Conservation (phyloP, 495 filamentous ascomycete species). For the Apodospora peruviana region DNA sequence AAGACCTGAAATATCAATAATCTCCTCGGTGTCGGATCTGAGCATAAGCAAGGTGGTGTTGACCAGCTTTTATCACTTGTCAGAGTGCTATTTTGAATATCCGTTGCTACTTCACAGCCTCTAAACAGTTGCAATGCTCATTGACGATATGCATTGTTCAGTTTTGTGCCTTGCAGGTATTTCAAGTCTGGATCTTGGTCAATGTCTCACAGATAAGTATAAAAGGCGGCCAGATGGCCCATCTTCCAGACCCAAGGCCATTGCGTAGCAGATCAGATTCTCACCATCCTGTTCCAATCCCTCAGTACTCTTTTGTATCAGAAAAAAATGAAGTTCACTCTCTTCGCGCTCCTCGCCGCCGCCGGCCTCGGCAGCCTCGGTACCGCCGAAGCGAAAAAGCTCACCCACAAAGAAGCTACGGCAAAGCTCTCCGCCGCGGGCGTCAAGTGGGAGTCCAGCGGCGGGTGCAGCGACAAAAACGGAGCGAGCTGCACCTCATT, state of each 20-base stretch:
- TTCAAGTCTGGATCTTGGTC: too few species aligned
- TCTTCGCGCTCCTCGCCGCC: conserved; percentile 2
- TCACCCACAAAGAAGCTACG: conserved; percentile 11
- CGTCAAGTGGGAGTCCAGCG: conserved; percentile 9
- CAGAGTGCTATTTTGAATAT: neutral
- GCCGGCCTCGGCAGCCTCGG: neutral
- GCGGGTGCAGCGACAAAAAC: conserved; percentile 8
- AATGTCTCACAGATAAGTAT: too few species aligned
- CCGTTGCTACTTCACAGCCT: neutral
- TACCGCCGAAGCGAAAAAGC: conserved; percentile 8
- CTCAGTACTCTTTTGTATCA: too few species aligned
- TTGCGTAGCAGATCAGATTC: too few species aligned
- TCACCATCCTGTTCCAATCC: too few species aligned
- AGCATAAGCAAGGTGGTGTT: too few species aligned
- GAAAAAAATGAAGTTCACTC: neutral
- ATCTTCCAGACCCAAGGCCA: too few species aligned
- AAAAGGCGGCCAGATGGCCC: too few species aligned
- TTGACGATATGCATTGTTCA: too few species aligned
- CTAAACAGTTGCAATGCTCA: neutral
- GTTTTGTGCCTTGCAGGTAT: too few species aligned
- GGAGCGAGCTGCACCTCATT: conserved; percentile 11
- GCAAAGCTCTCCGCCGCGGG: conserved; percentile 7
- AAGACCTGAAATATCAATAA: too few species aligned
- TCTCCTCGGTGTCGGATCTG: neutral
- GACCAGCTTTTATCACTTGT: neutral